phyloP scores from a whole-genome alignment of 805 yeast species.

The Zygotorulaspora chibaensis region DNA sequence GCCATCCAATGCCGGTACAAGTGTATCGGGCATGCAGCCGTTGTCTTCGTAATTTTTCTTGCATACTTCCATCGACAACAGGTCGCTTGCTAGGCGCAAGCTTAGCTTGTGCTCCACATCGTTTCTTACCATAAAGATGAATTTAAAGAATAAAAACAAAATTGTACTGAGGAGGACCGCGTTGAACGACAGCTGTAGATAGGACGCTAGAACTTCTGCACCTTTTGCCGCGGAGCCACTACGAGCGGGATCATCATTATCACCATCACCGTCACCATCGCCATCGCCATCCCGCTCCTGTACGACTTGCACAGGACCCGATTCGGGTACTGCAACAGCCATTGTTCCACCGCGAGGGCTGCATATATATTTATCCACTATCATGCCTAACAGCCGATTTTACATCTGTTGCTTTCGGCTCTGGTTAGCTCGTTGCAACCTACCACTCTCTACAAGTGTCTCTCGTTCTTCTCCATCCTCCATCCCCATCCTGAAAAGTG shows the following conservation, averaged over 20 bases:
- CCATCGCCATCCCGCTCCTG: too few species aligned
- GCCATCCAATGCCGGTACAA: slow-evolving; percentile 72
- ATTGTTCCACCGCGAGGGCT: not conserved
- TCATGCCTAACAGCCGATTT: not conserved
- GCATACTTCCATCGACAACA: slow-evolving; percentile 64
- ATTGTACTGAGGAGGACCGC: slow-evolving; percentile 46
- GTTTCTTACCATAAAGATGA: slow-evolving; percentile 50
- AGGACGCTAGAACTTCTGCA: slow-evolving; percentile 28
- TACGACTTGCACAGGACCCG: too few species aligned
- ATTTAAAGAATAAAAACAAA: slow-evolving; percentile 47
- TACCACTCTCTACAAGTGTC: too few species aligned
- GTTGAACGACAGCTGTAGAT: slow-evolving; percentile 61
- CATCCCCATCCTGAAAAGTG: too few species aligned
- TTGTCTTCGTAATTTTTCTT: slow-evolving; percentile 64
- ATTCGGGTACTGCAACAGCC: not conserved
- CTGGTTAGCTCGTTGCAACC: not conserved
- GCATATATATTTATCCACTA: not conserved
- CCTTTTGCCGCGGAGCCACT: too few species aligned
- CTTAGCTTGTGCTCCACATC: slow-evolving; percentile 74
- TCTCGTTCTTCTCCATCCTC: too few species aligned
- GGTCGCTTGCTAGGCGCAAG: slow-evolving; percentile 51
- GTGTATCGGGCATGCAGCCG: slow-evolving; percentile 57
- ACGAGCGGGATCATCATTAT: too few species aligned
- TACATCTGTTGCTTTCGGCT: not conserved
- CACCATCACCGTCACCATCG: too few species aligned